These are phyloP conservation scores for Coemansia sp. DNA, from an alignment of 192 early-diverging fungal genomes.

Conservation along the genomic window DNA sequence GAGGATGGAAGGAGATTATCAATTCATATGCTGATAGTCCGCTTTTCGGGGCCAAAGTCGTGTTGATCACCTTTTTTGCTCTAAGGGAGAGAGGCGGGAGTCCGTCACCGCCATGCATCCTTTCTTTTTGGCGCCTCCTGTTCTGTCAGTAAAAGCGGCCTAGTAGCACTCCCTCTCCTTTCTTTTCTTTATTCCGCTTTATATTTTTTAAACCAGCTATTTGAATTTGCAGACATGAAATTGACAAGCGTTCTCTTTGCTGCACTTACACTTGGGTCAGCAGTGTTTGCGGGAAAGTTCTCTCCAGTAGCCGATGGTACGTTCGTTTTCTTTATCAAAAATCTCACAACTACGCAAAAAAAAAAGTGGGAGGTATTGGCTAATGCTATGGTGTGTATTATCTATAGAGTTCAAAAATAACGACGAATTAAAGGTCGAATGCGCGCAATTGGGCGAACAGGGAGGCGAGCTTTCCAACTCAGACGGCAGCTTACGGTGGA, in stretches of 20 bases:
- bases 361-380: background rate
- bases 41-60: no score
- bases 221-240: slow-evolving; percentile 3
- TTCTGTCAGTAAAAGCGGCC: background rate
- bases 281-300: slow-evolving; percentile 12
- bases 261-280: background rate
- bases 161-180: background rate
- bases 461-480: slow-evolving; percentile 14
- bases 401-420: slow-evolving; percentile 23
- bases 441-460: slow-evolving; percentile 19
- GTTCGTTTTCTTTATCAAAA: background rate
- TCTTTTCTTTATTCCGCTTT: background rate
- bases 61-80: no score
- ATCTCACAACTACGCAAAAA: background rate
- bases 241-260: background rate
- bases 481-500: slow-evolving; percentile 13
- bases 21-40: no score
- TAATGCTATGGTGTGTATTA: slow-evolving; percentile 4
- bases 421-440: slow-evolving; percentile 36
- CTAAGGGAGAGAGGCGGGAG: no score
- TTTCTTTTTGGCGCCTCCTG: no score
- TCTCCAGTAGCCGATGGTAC: slow-evolving; percentile 18
- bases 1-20: no score
- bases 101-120: no score
- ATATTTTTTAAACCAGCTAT: background rate